phyloP scores from a whole-genome alignment of 2,329 filamentous ascomycete species.

The Pyrenophora graminea region DNA sequence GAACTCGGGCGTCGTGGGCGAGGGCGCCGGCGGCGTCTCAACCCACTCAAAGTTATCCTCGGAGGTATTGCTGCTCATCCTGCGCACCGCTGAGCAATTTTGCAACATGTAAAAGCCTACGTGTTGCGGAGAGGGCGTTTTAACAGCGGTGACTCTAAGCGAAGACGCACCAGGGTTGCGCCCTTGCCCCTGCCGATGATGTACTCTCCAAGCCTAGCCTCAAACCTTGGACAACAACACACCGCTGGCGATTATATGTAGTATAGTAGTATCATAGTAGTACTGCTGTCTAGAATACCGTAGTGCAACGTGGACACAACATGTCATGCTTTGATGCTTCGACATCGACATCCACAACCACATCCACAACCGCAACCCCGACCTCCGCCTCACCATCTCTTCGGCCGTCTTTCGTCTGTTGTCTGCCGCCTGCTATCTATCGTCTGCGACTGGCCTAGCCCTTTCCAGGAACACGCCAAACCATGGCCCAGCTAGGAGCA shows the following conservation, averaged over 20 bases:
- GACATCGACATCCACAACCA: not conserved
- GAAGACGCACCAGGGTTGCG: constrained; percentile 23
- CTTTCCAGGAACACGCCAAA: no score
- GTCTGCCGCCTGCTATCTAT: no score
- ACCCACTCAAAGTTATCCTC: constrained; percentile 69
- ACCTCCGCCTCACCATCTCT: not conserved
- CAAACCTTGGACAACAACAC: constrained; percentile 6
- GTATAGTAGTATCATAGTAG: no score
- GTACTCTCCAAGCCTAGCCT: constrained; percentile 24
- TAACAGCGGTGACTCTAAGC: constrained; percentile 39
- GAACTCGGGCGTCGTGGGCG: constrained; percentile 55
- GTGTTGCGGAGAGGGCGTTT: constrained; percentile 33
- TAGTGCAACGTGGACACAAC: not conserved
- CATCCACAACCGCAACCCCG: not conserved
- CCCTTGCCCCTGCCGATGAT: constrained; percentile 8
- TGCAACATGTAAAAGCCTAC: constrained; percentile 29
- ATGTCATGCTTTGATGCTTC: not conserved
- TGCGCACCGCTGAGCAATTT: constrained; percentile 41
- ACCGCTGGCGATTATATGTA: constrained; percentile 6
- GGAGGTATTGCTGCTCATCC: constrained; percentile 45
- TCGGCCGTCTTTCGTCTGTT: no score
- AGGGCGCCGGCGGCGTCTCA: constrained; percentile 63
- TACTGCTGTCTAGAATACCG: not conserved
- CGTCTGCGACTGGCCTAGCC: no score
- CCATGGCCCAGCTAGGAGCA: no score